Base-by-base conservation (phyloP, 2,329 filamentous ascomycete genomes). In the Verticillium isaacii region DNA sequence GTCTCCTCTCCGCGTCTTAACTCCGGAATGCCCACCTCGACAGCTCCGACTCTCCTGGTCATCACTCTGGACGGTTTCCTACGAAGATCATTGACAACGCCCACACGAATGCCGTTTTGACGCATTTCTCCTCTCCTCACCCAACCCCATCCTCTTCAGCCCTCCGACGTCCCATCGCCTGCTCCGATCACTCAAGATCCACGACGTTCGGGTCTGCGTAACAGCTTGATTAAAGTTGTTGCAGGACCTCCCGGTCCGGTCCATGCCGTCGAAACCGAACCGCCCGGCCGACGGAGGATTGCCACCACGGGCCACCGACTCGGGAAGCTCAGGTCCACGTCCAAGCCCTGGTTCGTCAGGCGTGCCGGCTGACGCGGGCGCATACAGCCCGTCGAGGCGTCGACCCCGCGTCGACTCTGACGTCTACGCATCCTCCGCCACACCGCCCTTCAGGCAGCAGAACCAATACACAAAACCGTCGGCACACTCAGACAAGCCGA, bases 321-420 rank as follows among this genome's bases (percentile, higher is more conserved):
- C 54, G 54, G 54, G 25, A 17, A 32, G 17, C 32, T 56, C 29
- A n/a, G 25, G 25, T 34, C 29, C 29, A 29, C 25, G 54, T 19
- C 12, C 54, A 32, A 34, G 54, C 54, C 25, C 25, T 11, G 29
- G 63, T 61, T 58, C 58, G 45, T 62, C 57, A n/a, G 62, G 60
- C 41, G 36, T 56, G 54, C 55, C 57, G 50, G 59, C 58, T 34
- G 37, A 54, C 52, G 65, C 68, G 64, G 69, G 71, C 60, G 63
- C 70, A 45, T 66, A 62, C 56, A 72, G 70, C 61, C 69, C 75
- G 59, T 75, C 75, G 63, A 75, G 74, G 67, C 75, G 77, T 58
- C 73, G 77, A 62, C 75, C 69, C 60, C 76, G 76, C 66, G 69
- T 72, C 64, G 69, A 71, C 61, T 74, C 73, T 23, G 72, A 72